phyloP scores from a whole-genome alignment of 495 filamentous ascomycete genomes.

The Viridothelium virens region DNA sequence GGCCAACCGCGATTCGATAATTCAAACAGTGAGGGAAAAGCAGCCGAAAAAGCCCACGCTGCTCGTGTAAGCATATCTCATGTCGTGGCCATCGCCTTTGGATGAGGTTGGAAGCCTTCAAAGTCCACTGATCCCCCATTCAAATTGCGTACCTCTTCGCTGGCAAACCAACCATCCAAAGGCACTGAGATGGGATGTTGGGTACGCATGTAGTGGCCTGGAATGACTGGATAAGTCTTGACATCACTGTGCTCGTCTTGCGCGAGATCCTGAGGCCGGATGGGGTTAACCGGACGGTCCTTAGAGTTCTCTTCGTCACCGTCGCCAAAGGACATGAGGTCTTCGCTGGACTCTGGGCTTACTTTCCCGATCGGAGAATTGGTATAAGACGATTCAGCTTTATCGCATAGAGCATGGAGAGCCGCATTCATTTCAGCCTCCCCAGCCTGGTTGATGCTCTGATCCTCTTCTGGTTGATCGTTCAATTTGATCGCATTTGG shows the following conservation, averaged over 20 bases:
- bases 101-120: background rate
- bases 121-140: background rate
- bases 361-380: background rate
- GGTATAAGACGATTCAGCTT: background rate
- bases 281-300: too few relatives aligned
- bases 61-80: background rate
- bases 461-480: background rate
- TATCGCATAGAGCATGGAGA: background rate
- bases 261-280: background rate
- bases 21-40: too few relatives aligned
- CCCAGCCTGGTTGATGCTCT: background rate
- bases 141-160: background rate
- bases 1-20: too few relatives aligned
- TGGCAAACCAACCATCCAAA: background rate
- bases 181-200: background rate
- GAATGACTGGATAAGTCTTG: background rate
- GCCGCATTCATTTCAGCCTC: background rate
- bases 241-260: background rate
- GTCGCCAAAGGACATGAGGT: background rate
- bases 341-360: background rate
- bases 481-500: background rate
- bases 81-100: background rate
- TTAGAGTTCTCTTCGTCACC: background rate
- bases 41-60: background rate
- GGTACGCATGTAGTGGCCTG: background rate